Percentiles rank a stretch among this genome's conserved stretches.
Conservation (phyloP, 2,329 filamentous ascomycete genomes). For the Monosporascus sp. region DNA sequence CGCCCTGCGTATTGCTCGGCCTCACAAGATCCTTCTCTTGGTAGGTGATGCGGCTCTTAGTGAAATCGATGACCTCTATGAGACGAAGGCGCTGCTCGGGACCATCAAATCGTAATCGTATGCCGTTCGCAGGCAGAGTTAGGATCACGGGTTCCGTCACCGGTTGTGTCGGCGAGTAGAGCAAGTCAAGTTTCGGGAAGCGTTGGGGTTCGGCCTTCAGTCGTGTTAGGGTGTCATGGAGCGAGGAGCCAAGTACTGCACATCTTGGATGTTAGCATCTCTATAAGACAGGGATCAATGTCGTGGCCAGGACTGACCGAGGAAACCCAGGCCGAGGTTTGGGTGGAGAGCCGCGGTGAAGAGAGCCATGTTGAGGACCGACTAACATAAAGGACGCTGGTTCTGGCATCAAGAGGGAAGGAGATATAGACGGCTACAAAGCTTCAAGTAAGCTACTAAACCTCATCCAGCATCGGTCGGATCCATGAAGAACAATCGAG, state of each 20-base stretch:
- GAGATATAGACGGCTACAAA: background rate
- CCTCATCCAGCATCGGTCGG: constrained; percentile 6
- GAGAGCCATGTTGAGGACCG: constrained; percentile 21
- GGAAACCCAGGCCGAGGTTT: constrained; percentile 25
- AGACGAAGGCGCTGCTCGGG: constrained; percentile 85
- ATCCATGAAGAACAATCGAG: constrained; percentile 11
- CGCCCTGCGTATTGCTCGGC: constrained; percentile 35
- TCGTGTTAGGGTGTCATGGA: constrained; percentile 83
- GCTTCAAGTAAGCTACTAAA: background rate
- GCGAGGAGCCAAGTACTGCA: constrained; percentile 78
- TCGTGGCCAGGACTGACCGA: constrained; percentile 16
- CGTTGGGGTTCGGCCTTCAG: constrained; percentile 81
- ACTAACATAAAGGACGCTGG: background rate
- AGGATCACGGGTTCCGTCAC: constrained; percentile 71
- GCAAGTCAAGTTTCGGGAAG: constrained; percentile 78
- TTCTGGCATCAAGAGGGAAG: background rate
- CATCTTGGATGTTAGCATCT: background rate
- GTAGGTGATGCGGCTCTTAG: constrained; percentile 76
- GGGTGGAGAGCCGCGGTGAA: constrained; percentile 28
- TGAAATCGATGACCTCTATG: constrained; percentile 88
- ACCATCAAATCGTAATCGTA: constrained; percentile 89
- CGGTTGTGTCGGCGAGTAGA: constrained; percentile 71
- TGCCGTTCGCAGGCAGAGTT: constrained; percentile 74
- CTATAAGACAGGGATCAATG: constrained; percentile 6
- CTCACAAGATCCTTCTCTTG: constrained; percentile 63